Evolutionary conservation across 768 basidiomycete genomes (phyloP), one percentile per base, ranked within the genome.

Genomic region (Clitopilus passeckerianus): DNA sequence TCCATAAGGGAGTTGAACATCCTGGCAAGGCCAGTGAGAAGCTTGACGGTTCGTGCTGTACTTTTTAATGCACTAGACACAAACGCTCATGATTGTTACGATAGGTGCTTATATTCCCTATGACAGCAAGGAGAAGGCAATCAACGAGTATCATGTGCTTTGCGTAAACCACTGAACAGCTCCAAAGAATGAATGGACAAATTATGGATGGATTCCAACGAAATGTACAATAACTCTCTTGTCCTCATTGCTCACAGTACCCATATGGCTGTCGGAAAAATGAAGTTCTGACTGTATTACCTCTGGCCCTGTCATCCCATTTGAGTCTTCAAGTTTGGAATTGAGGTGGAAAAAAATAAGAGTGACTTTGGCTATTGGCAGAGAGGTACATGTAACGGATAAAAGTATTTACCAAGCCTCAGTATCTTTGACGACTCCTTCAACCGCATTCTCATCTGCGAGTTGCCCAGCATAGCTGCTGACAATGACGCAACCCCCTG

Each of bases 1-100:
- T 75, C 10, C 67, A 86, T 72, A 72, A 82, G 12, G 75, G 72
- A 20, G 79, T 76, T 8, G 74, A 79, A 34, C 79, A 85, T 66
- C 86, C 87, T 6, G 89, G 87, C n/a, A 90, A 90, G 70, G 78
- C 77, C 30, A 80, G 82, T 64, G 76, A 78, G 65, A 77, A 77
- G 41, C 71, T 80, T 53, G 80, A 84, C 57, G 84, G 83, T 76
- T 63, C 62, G 75, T 70, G 5, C 34, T 12, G 1, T 23, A 41
- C 16, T 37, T 8, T 57, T 58, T 12, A 35, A 18, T 53, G 20
- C 6, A 52, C 14, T 33, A 24, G 27, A 30, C 7, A 5, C 50
- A 56, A 54, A 33, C 24, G 24, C 18, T 34, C 59, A 33, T 7
- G 44, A 55, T 14, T 43, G 30, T 7, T 43, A n/a, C 7, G 27